Evolutionary conservation across 176 grass and related monocot species (phyloP), one percentile per base, ranked within the genome.

Genomic region (Chloris gayana): DNA sequence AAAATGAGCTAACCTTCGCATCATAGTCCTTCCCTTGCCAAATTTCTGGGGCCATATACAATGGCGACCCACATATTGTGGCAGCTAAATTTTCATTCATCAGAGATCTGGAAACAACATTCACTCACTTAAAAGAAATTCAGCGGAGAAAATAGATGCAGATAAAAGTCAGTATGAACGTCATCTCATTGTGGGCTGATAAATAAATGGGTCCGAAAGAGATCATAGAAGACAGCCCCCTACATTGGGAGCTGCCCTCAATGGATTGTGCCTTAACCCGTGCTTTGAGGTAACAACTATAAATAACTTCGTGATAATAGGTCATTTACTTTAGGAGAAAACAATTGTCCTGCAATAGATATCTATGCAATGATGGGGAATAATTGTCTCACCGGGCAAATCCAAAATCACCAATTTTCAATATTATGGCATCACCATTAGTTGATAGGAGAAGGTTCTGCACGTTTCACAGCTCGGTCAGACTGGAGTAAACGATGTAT

Each of bases 11-110:
- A 61, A 94, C 83, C 88, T 94, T 94, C 39, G 92, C 80, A 72
- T 89, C 88, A 56, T 94, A 94, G 80, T 86, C 65, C 75, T 85
- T 87, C 53, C 82, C 77, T 68, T 68, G 83, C 83, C 87, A 73
- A 50, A 94, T 94, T 86, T 94, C 92, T 70, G 88, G 88, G 26
- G 92, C 92, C 92, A 94, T 94, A 82, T 89, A 94, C 58, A 84
- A 89, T 69, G 92, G 92, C 24, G 92, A 91, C 32, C 86, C 88
- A 75, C 92, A 94, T 33, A 86, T 37, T 66, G 92, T 91, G 72
- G 87, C 83, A 82, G 92, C 92, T 81, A 94, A 88, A 70, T 90
- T 85, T 79, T 91, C 88, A 72, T 85, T 80, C 82, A 73, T 82
- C 57, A 93, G 78, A 37, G 85, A 83, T 69, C 88, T 94, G 56